A percentile compares a stretch with the other conserved stretches of the same genome.
These are phyloP conservation scores for Dactylellina sp. DNA, from an alignment of 2,329 filamentous ascomycete genomes.

Conservation along the genomic window DNA sequence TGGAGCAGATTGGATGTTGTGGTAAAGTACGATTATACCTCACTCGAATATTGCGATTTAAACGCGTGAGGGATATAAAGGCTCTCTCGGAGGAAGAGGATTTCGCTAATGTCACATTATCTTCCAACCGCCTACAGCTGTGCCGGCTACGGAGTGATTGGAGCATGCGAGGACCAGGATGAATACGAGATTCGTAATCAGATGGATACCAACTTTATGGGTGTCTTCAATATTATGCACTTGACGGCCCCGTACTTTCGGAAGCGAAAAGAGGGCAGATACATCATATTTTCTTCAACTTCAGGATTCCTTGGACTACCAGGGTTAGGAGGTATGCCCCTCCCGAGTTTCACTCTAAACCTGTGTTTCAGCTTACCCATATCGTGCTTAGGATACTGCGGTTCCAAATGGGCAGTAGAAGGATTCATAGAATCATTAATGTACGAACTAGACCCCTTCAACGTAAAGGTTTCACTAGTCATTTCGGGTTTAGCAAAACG, in stretches of 20 bases:
- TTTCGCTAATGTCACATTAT: constrained; percentile 13
- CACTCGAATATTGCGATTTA: background rate
- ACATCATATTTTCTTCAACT: constrained; percentile 94
- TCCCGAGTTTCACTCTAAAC: background rate
- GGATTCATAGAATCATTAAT: constrained; percentile 96
- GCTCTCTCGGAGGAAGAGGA: background rate
- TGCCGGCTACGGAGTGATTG: constrained; percentile 91
- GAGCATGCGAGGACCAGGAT: constrained; percentile 95
- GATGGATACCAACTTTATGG: constrained; percentile 98
- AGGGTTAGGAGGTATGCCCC: constrained; percentile 77
- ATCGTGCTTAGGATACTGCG: constrained; percentile 75
- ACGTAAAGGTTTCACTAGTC: constrained; percentile 92
- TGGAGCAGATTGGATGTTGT: constrained; percentile 90
- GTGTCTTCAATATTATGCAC: constrained; percentile 92
- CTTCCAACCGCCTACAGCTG: constrained; percentile 66
- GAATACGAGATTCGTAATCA: constrained; percentile 94
- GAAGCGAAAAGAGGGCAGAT: constrained; percentile 78
- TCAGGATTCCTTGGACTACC: constrained; percentile 93
- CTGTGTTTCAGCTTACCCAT: constrained; percentile 10
- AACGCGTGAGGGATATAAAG: constrained; percentile 33
- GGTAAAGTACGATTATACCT: constrained; percentile 70
- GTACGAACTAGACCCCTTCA: constrained; percentile 91
- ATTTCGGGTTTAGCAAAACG: constrained; percentile 88
- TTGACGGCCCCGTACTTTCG: constrained; percentile 88
- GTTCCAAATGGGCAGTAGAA: constrained; percentile 96